Evolutionary conservation across 768 basidiomycete genomes (phyloP), one percentile per base, ranked within the genome.

Genomic region (Kwoniella pini): DNA sequence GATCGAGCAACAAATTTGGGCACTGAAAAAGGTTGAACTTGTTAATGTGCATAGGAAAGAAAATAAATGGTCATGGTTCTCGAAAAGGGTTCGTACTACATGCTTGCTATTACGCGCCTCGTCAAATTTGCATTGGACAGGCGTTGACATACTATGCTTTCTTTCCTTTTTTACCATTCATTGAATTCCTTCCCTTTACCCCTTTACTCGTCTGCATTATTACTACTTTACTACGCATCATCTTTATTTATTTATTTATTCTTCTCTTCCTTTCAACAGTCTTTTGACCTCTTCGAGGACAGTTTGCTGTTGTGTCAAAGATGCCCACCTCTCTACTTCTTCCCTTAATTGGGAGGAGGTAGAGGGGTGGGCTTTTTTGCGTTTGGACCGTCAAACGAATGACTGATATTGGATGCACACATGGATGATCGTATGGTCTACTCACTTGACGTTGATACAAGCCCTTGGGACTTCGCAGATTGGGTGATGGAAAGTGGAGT

Each of bases 301-400:
- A 56, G 57, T 43, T 49, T 28, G 45, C 49, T 63, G 61, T 60
- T 60, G 56, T 31, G 40, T 49, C 24, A 52, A 60, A n/a, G 53
- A 36, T 26, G 65, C 65, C 65, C 65, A 67, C 54, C 62, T 59
- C 53, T 59, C 51, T 50, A n/a, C 54, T 24, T 50, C 60, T 36
- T 28, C 54, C 45, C 53, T 54, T 59, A 28, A 43, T 53, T 26
- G 48, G 58, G 45, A 22, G 4, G 54, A n/a, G 9, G 56, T 24
- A 28, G 51, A 57, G 65, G 58, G 65, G 57, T 67, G 65, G 65
- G 65, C 65, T 67, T 67, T 67, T 67, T 67, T 67, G 65, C 65
- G 65, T 67, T 60, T 21, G 62, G 65, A 44, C 38, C 57, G 9
- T 45, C 24, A n/a, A 39, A 42, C 40, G 33, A 24, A 17, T 13